A percentile compares a stretch with the other conserved stretches of the same genome.
Conservation (phyloP, 305 asterid genomes). For the Fraxinus velutina region DNA sequence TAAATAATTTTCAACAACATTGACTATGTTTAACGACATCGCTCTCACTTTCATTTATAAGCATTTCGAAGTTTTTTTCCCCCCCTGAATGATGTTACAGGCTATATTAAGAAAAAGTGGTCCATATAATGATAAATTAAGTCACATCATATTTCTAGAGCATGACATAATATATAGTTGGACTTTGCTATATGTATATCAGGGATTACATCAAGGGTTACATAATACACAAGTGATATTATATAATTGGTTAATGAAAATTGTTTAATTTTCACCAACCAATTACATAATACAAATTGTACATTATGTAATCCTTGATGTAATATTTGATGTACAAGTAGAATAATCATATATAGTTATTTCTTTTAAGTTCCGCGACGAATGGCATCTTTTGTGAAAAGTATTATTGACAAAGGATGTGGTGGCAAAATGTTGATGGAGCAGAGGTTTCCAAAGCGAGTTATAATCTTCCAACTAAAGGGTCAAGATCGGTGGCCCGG, state of each 20-base stretch:
- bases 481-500: constrained; percentile 21
- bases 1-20: neutral
- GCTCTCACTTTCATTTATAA: neutral
- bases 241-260: neutral
- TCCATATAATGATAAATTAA: neutral
- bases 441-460: constrained; percentile 13
- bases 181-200: no score
- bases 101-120: neutral
- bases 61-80: neutral
- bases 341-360: neutral
- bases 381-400: neutral
- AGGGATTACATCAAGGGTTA: neutral
- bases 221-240: neutral
- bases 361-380: neutral
- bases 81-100: neutral
- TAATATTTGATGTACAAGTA: neutral
- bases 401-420: neutral
- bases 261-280: neutral
- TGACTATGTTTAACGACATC: neutral
- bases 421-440: neutral
- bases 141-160: neutral
- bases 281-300: no score
- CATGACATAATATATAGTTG: neutral
- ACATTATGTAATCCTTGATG: neutral
- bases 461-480: constrained; percentile 9